Base-by-base conservation (phyloP, 148 eudicot species). In the Agrostemma githago region DNA sequence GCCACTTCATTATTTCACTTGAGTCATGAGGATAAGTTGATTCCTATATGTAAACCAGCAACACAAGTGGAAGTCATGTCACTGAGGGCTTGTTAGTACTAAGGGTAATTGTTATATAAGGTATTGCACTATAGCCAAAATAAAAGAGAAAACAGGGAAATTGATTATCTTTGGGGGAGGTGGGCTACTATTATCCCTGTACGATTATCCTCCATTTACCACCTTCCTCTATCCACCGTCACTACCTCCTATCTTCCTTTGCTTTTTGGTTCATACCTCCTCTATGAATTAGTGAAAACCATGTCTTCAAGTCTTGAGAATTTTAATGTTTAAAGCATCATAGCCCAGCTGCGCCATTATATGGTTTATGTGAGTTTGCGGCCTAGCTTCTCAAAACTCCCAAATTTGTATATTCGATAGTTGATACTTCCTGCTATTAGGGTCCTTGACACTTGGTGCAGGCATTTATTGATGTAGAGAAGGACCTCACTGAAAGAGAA, bases 391-490 rank as follows among this genome's bases (percentile, higher is more conserved):
- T 17, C 20, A 79, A 46, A 51, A 61, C 10, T 6, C 34, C 53
- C 2, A 68, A 61, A 15, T 8, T 48, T 73, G 66, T 4, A 61
- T 71, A 62, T 42, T 70, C 40, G 46, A 46, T 51, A 19, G 39
- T 56, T 62, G 66, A 67, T 74, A 34, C 62, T 60, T 78, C 39
- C 57, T 72, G 72, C 78, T 78, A 77, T 77, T 72, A 83, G 79
- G 80, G 64, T 73, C 64, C 58, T 83, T 84, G 62, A 79, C 81
- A 74, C 73, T 72, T 68, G 68, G 81, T 54, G 79, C 94, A 94
- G 98, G 98, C 98, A 73, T 89, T 94, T 78, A 82, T 86, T 80
- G 98, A 94, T 83, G 97, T 94, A 81, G 93, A 94, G 73, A 91
- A 83, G 84, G 98, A 94, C 84, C 85, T 94, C 79, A 94, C 92